Evolutionary conservation across 345 rosid species (phyloP), one percentile per base, ranked within the genome.

Genomic region (Isatis tinctoria): DNA sequence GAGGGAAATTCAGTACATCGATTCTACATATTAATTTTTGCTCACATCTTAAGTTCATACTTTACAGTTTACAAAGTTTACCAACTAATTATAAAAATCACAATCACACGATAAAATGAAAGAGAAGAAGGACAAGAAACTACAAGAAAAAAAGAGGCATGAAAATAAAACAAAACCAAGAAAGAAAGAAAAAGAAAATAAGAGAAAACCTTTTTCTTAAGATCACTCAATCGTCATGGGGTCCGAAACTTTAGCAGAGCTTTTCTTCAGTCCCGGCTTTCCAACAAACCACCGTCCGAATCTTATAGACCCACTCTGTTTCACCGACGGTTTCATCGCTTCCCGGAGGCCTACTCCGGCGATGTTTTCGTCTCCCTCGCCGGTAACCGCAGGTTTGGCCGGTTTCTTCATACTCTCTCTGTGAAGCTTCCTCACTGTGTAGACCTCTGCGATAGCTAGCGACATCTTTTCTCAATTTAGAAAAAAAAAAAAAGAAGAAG

Each of bases 231-330:
- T 69, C 58, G 49, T 5, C 79, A 53, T 61, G 49, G 70, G 79
- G 43, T 75, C 79, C 33, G 79, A 61, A 75, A 75, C 79, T 75
- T 75, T 75, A 51, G 79, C 79, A 22, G 79, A 69, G 66, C 17
- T 70, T 63, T 76, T 76, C 66, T 76, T 76, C 60, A 36, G 27
- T 8, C 69, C 74, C 1, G 48, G 40, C 10, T 75, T 75, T 24
- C 69, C 69, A 60, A 22, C 4, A 45, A 76, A 61, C 71, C 65
- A 76, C 60, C 79, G 59, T 52, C 65, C 75, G 43, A 76, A 76
- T 44, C 60, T 70, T 45, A 51, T 54, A 36, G 60, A 3, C 1
- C 70, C 79, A 52, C 36, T 44, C 14, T 3, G 60, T 45, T 76
- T 76, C 16, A 8, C 75, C 52, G 71, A 35, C 13, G 63, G 6